A percentile compares a stretch with the other conserved stretches of the same genome.
Evolutionary conservation across 2,329 filamentous ascomycete species (phyloP).

Genomic region (Fusarium fracticaudum): DNA sequence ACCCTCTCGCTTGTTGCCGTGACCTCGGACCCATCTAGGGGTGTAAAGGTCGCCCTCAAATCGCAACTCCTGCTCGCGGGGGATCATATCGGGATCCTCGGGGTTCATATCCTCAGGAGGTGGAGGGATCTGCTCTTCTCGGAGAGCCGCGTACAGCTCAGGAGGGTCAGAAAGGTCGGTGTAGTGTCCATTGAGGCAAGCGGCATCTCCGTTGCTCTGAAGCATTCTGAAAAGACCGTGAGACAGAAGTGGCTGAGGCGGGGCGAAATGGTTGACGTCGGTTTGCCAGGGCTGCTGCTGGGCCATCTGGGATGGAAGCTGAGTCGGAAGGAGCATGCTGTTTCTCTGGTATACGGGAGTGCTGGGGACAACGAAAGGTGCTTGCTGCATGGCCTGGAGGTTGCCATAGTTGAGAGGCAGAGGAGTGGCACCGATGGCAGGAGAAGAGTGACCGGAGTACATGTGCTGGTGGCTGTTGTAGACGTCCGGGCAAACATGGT

Average conservation of each 20-base stretch:
- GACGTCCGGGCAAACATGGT: constrained; percentile 68
- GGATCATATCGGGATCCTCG: constrained; percentile 76
- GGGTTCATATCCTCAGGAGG: constrained; percentile 86
- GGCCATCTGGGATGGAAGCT: constrained; percentile 61
- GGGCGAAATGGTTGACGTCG: constrained; percentile 65
- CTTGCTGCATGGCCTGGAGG: constrained; percentile 64
- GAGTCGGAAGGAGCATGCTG: constrained; percentile 65
- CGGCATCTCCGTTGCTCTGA: constrained; percentile 77
- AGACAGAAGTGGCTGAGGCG: constrained; percentile 71
- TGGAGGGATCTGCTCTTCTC: constrained; percentile 77
- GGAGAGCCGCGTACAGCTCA: constrained; percentile 78
- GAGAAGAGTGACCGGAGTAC: constrained; percentile 52
- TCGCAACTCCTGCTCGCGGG: constrained; percentile 80
- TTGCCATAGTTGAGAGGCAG: constrained; percentile 65
- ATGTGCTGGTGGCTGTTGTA: constrained; percentile 67
- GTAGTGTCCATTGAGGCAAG: constrained; percentile 74
- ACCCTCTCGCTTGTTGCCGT: constrained; percentile 87
- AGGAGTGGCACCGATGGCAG: constrained; percentile 57
- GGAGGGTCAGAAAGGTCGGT: constrained; percentile 79
- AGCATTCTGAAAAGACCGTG: constrained; percentile 79
- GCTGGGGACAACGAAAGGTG: constrained; percentile 64
- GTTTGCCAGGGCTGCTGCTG: constrained; percentile 60
- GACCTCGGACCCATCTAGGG: constrained; percentile 83
- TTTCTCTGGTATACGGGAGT: constrained; percentile 62
- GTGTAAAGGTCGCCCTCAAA: constrained; percentile 87